Percentiles rank a stretch among this genome's conserved stretches.
These are phyloP conservation scores for Claviceps sp. DNA, from an alignment of 2,329 filamentous ascomycete genomes.

Conservation along the genomic window DNA sequence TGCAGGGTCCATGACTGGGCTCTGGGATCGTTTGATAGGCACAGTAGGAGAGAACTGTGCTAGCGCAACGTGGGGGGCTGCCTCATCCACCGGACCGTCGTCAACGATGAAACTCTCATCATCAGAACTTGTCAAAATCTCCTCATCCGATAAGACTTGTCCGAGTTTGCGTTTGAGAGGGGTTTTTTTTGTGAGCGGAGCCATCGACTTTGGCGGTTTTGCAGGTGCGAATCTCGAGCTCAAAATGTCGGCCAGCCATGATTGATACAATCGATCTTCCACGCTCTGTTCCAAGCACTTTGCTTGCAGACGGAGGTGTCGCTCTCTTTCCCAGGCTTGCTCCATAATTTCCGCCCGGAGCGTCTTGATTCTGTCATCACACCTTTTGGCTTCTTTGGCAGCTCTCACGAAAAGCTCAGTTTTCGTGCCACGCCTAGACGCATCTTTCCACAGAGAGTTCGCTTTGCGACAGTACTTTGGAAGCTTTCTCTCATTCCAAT, in stretches of 20 bases:
- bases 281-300: constrained; percentile 51
- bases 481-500: constrained; percentile 47
- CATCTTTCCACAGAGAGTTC: constrained; percentile 46
- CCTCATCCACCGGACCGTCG: neutral
- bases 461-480: constrained; percentile 43
- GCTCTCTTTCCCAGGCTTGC: constrained; percentile 37
- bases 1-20: constrained; percentile 8
- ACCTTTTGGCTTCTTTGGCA: constrained; percentile 25
- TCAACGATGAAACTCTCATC: constrained; percentile 37
- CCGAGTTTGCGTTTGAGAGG: constrained; percentile 1
- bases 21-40: neutral
- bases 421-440: constrained; percentile 28
- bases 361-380: constrained; percentile 41
- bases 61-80: neutral
- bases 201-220: constrained; percentile 22
- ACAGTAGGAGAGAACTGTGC: neutral
- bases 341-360: constrained; percentile 37
- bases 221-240: constrained; percentile 26
- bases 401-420: constrained; percentile 29
- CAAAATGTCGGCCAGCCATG: constrained; percentile 37
- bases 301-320: constrained; percentile 42
- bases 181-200: constrained; percentile 9
- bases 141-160: constrained; percentile 23
- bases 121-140: constrained; percentile 37
- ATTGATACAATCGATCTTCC: constrained; percentile 40